Base-by-base conservation (phyloP, 495 filamentous ascomycete species). In the Bacidia gigantensis region DNA sequence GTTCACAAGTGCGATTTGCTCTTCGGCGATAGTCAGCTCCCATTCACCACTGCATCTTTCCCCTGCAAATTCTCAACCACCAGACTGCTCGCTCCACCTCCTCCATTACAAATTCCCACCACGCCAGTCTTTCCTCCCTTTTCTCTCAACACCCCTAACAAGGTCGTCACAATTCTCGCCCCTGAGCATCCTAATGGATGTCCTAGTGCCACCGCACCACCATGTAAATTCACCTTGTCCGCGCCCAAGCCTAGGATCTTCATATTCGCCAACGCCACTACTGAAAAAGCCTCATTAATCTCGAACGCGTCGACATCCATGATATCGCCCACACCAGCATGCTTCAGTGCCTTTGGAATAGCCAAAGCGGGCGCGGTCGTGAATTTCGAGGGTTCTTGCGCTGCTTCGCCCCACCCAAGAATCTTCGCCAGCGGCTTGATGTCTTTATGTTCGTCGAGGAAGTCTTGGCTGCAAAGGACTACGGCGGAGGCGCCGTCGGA, bases 201-300 rank as follows among this genome's bases (percentile, higher is more conserved):
- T 50, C 92, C 92, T 59, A 98, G 81, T 59, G 92, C 92, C 39
- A 98, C 92, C 42, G 93, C 86, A 61, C 92, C 92, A 56, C 92
- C 92, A 59, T 93, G 89, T 21, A 95, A 73, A 69, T 98, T 98
- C 55, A 98, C 90, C 71, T 90, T 94, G 32, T 87, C 84, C 57
- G 86, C 80, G 46, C 73, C 69, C 44, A 98, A 64, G 48, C 70
- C 72, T 26, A 98, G 80, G 38, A 97, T 62, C 75, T 96, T 95
- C 70, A 94, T 77, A 69, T 98, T 98, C 52, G 92, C 90, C 45
- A 97, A 72, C 14, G 92, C 89, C 43, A 98, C 92, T 22, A 98
- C 92, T 41, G 84, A 89, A 76, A 98, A 98, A 3, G 92, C 92
- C 72, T 98, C 92, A 69, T 98, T 98, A 74, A 98, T 95, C 75